These are phyloP conservation scores for Alternaria angustiovoidea DNA, from an alignment of 2,329 filamentous ascomycete genomes.

Conservation along the genomic window DNA sequence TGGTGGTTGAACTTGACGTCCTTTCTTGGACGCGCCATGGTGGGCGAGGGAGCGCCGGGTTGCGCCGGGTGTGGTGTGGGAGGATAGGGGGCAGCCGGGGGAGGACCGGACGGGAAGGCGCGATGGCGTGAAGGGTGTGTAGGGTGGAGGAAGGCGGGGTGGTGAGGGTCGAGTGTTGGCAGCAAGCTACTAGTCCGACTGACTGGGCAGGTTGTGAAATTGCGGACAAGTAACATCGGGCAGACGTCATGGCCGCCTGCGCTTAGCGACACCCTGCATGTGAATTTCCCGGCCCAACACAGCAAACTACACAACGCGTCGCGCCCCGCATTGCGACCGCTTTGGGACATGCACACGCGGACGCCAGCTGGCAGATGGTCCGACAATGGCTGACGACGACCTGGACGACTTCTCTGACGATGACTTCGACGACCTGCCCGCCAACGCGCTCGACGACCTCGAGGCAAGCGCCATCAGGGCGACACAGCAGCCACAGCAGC, in stretches of 20 bases:
- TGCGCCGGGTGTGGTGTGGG: conserved; percentile 3
- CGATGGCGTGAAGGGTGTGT: background rate
- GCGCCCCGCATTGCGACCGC: conserved; percentile 16
- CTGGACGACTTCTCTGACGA: conserved; percentile 52
- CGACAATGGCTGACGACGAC: conserved; percentile 54
- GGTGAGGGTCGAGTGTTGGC: conserved; percentile 7
- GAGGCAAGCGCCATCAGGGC: conserved; percentile 55
- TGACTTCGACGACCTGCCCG: conserved; percentile 56
- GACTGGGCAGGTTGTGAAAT: conserved; percentile 15
- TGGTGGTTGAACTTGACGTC: conserved; percentile 68
- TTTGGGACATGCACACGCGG: conserved; percentile 16
- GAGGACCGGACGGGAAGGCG: conserved; percentile 1
- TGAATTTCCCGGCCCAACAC: conserved; percentile 15
- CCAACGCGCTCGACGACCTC: conserved; percentile 55
- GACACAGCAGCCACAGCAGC: conserved; percentile 43
- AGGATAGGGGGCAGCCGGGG: background rate
- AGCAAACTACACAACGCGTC: conserved; percentile 12
- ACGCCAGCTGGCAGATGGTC: conserved; percentile 9
- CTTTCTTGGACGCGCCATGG: conserved; percentile 57
- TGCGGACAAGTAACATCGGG: conserved; percentile 14
- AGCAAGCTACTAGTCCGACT: background rate
- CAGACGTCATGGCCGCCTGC: conserved; percentile 23
- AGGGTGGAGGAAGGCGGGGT: conserved; percentile 13
- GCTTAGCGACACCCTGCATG: conserved; percentile 19
- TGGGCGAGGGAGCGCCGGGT: conserved; percentile 9